Evolutionary conservation across 176 grass and related monocot genomes (phyloP).

Genomic region (Hordeum marinum): DNA sequence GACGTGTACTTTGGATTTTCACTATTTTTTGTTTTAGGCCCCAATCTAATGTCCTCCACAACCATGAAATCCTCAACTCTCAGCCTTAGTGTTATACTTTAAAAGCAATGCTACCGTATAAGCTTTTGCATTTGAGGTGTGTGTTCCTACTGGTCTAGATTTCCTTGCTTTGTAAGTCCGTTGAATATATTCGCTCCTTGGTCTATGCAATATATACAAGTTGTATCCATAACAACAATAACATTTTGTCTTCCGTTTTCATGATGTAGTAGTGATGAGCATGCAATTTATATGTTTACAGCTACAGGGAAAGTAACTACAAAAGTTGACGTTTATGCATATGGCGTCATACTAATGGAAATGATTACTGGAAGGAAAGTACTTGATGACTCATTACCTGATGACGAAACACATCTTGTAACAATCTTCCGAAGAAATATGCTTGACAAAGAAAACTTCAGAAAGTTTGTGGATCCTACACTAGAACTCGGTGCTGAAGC

Average conservation of each 20-base stretch:
- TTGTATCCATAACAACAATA: no score
- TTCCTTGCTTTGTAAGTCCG: no score
- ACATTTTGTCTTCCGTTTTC: background rate
- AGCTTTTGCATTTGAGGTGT: no score
- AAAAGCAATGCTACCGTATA: no score
- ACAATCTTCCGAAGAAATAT: slow-evolving; percentile 70
- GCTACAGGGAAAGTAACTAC: slow-evolving; percentile 94
- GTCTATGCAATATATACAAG: no score
- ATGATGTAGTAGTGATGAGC: background rate
- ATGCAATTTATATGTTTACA: slow-evolving; percentile 40
- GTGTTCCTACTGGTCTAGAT: no score
- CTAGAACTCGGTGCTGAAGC: slow-evolving; percentile 55
- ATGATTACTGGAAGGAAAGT: slow-evolving; percentile 84
- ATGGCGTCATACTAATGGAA: slow-evolving; percentile 96
- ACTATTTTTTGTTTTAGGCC: no score
- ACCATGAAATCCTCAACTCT: no score
- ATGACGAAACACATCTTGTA: slow-evolving; percentile 77
- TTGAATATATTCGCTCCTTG: no score
- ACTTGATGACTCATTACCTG: slow-evolving; percentile 79
- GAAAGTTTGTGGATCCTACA: slow-evolving; percentile 62
- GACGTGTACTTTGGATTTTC: no score
- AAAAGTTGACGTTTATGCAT: slow-evolving; percentile 96
- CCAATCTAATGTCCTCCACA: no score
- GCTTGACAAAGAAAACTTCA: slow-evolving; percentile 69
- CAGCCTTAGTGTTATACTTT: no score